phyloP scores from a whole-genome alignment of 805 yeast species.

The Teunomyces aglyptinius region DNA sequence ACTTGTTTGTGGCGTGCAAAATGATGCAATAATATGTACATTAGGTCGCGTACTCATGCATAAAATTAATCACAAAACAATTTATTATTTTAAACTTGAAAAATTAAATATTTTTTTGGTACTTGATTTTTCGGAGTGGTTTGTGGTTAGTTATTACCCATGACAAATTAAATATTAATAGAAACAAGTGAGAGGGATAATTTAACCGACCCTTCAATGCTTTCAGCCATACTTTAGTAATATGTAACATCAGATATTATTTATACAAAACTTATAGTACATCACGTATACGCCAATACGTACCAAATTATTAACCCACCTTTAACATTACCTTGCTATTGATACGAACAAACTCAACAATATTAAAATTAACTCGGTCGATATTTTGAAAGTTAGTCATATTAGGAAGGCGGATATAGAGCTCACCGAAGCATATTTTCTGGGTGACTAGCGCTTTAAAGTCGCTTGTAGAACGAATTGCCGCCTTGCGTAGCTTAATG shows the following conservation, averaged over 20 bases:
- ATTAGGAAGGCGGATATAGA: constrained; percentile 25
- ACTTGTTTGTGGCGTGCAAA: not conserved
- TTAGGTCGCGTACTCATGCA: not conserved
- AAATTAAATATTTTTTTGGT: not conserved
- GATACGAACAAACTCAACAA: constrained; percentile 16
- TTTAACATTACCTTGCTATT: constrained; percentile 22
- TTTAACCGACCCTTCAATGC: not conserved
- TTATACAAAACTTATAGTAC: not conserved
- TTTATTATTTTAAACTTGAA: not conserved
- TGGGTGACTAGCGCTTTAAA: constrained; percentile 26
- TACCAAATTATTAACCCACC: constrained; percentile 12
- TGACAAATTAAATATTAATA: too few species aligned
- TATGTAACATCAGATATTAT: not conserved
- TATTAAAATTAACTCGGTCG: constrained; percentile 23
- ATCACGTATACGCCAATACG: not conserved
- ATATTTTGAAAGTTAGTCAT: constrained; percentile 24
- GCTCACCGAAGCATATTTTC: constrained; percentile 24
- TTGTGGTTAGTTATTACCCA: not conserved
- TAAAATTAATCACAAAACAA: not conserved
- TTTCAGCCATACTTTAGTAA: not conserved
- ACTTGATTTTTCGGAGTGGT: not conserved
- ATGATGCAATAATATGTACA: not conserved
- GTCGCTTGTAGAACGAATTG: constrained; percentile 19
- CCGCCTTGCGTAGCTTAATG: constrained; percentile 21
- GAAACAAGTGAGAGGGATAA: too few species aligned